Evolutionary conservation across 2,329 filamentous ascomycete species (phyloP).

Genomic region (Teratosphaeria gauchensis): DNA sequence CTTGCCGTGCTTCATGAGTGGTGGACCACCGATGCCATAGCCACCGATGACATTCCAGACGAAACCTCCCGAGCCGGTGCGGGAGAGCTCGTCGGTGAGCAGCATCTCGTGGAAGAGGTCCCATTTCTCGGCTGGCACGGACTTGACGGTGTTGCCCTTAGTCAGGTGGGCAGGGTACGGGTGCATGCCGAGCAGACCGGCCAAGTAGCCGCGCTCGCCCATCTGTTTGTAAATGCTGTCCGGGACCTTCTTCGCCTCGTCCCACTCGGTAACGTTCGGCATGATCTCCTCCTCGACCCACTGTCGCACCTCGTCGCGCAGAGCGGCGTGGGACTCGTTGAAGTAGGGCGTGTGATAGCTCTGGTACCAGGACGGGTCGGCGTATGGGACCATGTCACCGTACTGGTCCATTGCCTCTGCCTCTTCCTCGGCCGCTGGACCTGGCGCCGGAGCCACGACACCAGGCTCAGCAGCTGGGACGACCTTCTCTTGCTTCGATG

Average conservation of each 20-base stretch:
- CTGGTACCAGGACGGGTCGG: constrained; percentile 69
- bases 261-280: constrained; percentile 90
- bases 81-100: constrained; percentile 86
- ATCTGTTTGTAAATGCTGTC: constrained; percentile 89
- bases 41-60: constrained; percentile 96
- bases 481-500: constrained; percentile 36
- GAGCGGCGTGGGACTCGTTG: constrained; percentile 85
- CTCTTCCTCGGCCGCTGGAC: constrained; percentile 40
- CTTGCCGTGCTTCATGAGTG: constrained; percentile 83
- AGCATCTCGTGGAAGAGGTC: constrained; percentile 98
- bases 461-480: constrained; percentile 53
- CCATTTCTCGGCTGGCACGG: constrained; percentile 81
- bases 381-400: constrained; percentile 81
- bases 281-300: constrained; percentile 88
- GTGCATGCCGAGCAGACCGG: constrained; percentile 77
- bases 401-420: constrained; percentile 72
- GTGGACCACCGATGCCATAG: constrained; percentile 91
- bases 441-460: constrained; percentile 32
- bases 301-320: constrained; percentile 81
- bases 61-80: constrained; percentile 78
- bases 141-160: constrained; percentile 56
- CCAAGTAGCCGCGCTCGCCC: constrained; percentile 84
- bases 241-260: constrained; percentile 86
- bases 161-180: constrained; percentile 66
- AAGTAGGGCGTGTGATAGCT: constrained; percentile 87